Conservation (phyloP, 1,284 basidiomycete species). For the Earliella scabrosa region DNA sequence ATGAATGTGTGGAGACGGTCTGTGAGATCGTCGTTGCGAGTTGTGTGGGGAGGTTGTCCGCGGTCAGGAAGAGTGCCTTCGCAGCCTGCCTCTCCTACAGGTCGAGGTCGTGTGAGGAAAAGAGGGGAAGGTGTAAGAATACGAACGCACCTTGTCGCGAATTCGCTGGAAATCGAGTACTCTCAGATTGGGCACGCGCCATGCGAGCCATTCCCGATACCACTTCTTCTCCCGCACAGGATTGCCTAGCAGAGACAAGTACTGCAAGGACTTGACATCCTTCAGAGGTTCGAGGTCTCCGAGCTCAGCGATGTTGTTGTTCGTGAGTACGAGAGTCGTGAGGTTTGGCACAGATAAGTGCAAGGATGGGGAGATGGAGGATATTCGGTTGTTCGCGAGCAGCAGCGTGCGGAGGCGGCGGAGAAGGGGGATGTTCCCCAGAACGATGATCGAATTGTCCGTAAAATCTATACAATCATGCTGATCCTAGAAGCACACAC, state of each 20-base stretch:
- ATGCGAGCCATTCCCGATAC: conserved; percentile 95
- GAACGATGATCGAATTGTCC: conserved; percentile 90
- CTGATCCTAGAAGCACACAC: conserved; percentile 74
- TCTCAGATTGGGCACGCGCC: conserved; percentile 83
- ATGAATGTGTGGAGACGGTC: conserved; percentile 67
- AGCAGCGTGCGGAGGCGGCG: conserved; percentile 81
- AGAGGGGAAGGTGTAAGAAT: not conserved
- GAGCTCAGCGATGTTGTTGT: conserved; percentile 75
- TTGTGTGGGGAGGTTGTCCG: conserved; percentile 76
- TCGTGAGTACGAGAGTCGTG: conserved; percentile 74
- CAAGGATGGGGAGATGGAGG: conserved; percentile 80
- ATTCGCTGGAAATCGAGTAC: conserved; percentile 97
- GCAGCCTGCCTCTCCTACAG: conserved; percentile 77
- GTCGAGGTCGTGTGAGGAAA: not conserved
- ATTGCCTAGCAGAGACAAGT: conserved; percentile 87
- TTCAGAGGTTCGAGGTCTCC: conserved; percentile 88
- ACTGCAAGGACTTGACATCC: conserved; percentile 79
- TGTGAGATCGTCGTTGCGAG: conserved; percentile 81
- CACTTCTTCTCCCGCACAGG: conserved; percentile 93
- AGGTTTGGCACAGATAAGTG: conserved; percentile 86
- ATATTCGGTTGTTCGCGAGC: conserved; percentile 88
- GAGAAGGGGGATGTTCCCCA: conserved; percentile 87
- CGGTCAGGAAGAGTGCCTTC: conserved; percentile 77
- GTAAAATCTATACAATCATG: conserved; percentile 96
- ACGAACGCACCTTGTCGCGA: conserved; percentile 82